phyloP scores from a whole-genome alignment of 306 rosid genomes.

The Prunus persica region DNA sequence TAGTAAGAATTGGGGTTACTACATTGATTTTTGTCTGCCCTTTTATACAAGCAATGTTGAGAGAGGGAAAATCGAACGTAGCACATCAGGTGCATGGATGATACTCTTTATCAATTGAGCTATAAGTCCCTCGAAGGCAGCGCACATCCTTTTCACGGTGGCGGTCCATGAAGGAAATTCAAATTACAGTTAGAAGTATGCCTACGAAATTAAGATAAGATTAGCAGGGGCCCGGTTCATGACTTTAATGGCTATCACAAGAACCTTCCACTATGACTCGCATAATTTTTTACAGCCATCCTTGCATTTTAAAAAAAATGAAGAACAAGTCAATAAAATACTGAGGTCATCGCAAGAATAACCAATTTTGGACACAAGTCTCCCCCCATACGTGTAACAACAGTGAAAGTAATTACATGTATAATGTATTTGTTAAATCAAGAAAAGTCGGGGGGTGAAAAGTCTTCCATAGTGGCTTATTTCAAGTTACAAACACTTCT shows the following conservation, averaged over 20 bases:
- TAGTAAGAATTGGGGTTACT: background rate
- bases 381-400: background rate
- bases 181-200: no score
- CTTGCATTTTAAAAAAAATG: background rate
- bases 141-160: no score
- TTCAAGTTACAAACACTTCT: background rate
- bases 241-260: background rate
- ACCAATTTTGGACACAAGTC: background rate
- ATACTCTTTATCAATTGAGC: no score
- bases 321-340: background rate
- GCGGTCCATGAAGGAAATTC: background rate
- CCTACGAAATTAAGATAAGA: background rate
- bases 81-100: no score
- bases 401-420: background rate
- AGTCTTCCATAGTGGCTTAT: background rate
- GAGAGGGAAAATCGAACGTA: no score
- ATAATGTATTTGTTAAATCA: background rate
- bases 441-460: background rate
- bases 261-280: background rate
- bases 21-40: no score
- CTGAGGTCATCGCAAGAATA: background rate
- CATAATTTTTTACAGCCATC: background rate
- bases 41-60: no score
- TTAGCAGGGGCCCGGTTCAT: background rate
- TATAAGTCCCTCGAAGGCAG: no score